Evolutionary conservation across 2,329 filamentous ascomycete genomes (phyloP), one percentile per base, ranked within the genome.

Genomic region (Fusarium sp.): DNA sequence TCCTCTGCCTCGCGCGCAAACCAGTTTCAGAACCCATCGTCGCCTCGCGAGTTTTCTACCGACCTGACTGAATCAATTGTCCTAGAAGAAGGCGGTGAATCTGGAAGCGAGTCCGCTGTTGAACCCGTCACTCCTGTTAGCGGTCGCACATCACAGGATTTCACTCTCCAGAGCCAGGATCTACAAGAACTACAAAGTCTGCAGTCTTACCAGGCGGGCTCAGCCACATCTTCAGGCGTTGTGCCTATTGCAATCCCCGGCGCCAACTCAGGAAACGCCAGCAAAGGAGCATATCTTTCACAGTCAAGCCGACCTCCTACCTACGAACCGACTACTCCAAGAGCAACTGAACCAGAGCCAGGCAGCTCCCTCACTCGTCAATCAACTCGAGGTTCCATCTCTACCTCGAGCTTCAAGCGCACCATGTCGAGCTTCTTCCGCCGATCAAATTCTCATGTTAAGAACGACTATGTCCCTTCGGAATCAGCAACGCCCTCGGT

Each of bases 51-150:
- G 43, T 83, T 81, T 68, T 80, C 84, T 53, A 81, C 83, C 69
- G 85, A 88, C 53, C 78, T 87, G 12, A 79, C 81, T 68, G 82
- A 80, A 65, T 83, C 86, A 56, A 88, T 89, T 68, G 68, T 70
- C 64, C 81, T 84, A 52, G 79, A 80, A 68, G 87, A 89, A 78
- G 84, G 84, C 76, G 86, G 86, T 78, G 88, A 90, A 75, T 88
- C 87, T 11, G 84, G 86, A 66, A 89, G 85, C 77, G 88, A 90
- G 72, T 84, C 84, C 24, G 80, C 83, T 57, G 85, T 86, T 79
- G 88, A 90, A 69, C 88, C 88, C 43, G 81, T 88, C 60, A 91
- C 88, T 23, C 89, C 88, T 47, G 84, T 88, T 63, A 89, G 88
- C 71, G 83, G 85, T 65, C 84, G 80, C 50, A 77, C 86, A 73